Evolutionary conservation across 2,329 filamentous ascomycete species (phyloP).

Genomic region (Ophiostoma ips): DNA sequence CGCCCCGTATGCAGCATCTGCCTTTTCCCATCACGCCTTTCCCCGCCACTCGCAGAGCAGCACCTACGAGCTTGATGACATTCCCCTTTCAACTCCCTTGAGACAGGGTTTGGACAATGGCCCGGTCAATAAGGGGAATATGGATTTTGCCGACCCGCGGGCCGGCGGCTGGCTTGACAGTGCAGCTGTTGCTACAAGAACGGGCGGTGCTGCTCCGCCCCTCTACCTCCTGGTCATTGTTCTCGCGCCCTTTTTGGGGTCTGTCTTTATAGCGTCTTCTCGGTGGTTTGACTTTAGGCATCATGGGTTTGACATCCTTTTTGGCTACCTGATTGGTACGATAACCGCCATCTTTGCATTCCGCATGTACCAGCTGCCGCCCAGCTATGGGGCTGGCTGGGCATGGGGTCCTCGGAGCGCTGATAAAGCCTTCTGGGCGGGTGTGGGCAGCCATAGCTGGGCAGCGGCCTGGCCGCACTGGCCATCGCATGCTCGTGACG

Average conservation of each 20-base stretch:
- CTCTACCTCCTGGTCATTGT: slow-evolving; percentile 61
- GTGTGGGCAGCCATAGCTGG: slow-evolving; percentile 48
- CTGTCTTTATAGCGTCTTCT: slow-evolving; percentile 71
- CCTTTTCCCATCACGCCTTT: slow-evolving; percentile 57
- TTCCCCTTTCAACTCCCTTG: slow-evolving; percentile 16
- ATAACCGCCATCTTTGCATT: slow-evolving; percentile 61
- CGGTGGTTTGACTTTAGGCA: slow-evolving; percentile 83
- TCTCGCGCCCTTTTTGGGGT: slow-evolving; percentile 56
- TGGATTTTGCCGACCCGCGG: slow-evolving; percentile 10
- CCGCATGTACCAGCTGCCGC: slow-evolving; percentile 72
- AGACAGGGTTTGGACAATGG: neutral
- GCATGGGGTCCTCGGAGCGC: slow-evolving; percentile 68
- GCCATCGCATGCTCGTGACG: slow-evolving; percentile 12
- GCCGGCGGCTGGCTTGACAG: neutral
- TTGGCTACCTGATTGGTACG: slow-evolving; percentile 67
- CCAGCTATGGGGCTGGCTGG: slow-evolving; percentile 71
- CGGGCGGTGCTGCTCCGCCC: slow-evolving; percentile 69
- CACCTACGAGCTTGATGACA: slow-evolving; percentile 19
- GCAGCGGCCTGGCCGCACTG: slow-evolving; percentile 18
- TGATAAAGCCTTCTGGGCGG: slow-evolving; percentile 60
- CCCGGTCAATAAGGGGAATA: neutral
- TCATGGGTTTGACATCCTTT: slow-evolving; percentile 83
- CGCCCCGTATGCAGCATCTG: slow-evolving; percentile 46
- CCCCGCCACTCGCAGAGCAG: slow-evolving; percentile 12
- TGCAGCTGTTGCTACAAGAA: slow-evolving; percentile 41